These are phyloP conservation scores for Artemisia argyi DNA, from an alignment of 129 eudicot species.

Conservation along the genomic window DNA sequence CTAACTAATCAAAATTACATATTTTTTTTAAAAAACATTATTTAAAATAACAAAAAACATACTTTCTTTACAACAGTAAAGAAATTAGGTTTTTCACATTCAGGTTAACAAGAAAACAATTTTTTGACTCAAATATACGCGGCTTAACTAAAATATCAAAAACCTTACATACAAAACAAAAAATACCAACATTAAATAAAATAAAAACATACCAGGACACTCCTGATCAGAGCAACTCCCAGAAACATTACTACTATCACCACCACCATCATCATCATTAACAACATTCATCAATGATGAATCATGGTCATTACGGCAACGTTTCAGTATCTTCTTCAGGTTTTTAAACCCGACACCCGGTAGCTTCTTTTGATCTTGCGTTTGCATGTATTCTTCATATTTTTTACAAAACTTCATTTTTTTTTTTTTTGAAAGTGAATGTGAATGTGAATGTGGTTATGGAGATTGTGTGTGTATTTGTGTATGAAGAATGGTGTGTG, in stretches of 20 bases:
- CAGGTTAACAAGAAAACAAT: no score
- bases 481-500: neutral
- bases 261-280: neutral
- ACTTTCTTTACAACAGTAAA: no score
- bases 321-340: constrained; percentile 36
- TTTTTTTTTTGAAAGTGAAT: no score
- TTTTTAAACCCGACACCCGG: constrained; percentile 41
- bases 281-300: neutral
- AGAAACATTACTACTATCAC: neutral
- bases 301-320: constrained; percentile 27
- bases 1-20: no score
- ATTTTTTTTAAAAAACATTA: no score
- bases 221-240: no score
- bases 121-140: no score
- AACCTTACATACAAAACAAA: neutral
- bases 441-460: neutral
- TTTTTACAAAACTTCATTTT: constrained; percentile 36
- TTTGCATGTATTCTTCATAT: constrained; percentile 38
- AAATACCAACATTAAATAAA: no score
- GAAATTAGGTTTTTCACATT: no score
- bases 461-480: neutral
- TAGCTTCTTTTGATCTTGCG: constrained; percentile 32
- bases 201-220: no score
- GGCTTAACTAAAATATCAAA: neutral
- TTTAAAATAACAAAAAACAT: no score